Evolutionary conservation across 2,329 filamentous ascomycete species (phyloP).

Genomic region (Fusarium redolens): DNA sequence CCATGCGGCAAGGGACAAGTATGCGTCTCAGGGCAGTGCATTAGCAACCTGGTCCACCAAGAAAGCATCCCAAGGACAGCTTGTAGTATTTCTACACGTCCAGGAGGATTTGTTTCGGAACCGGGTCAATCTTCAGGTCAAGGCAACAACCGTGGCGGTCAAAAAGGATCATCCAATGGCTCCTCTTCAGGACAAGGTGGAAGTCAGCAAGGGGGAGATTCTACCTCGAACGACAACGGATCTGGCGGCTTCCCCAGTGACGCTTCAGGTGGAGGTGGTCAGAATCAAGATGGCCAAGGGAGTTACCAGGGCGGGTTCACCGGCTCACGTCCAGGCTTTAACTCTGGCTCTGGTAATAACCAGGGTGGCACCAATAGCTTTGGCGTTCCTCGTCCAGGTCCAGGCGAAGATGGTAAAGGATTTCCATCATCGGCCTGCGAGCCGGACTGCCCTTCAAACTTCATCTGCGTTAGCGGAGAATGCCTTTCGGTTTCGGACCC

Average conservation of each 20-base stretch:
- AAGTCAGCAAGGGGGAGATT: background rate
- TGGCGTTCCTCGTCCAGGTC: background rate
- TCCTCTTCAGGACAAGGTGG: background rate
- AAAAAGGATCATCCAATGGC: background rate
- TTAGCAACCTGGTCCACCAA: background rate
- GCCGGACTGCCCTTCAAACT: background rate
- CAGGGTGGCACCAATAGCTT: background rate
- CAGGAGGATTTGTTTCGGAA: background rate
- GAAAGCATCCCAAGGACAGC: background rate
- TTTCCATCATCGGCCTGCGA: background rate
- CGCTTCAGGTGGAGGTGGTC: background rate
- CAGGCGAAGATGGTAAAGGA: background rate
- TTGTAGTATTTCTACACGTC: background rate
- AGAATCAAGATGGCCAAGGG: background rate
- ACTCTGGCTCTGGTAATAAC: background rate
- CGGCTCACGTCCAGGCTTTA: background rate
- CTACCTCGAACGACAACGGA: background rate
- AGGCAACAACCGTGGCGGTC: background rate
- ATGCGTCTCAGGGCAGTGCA: slow-evolving; percentile 26
- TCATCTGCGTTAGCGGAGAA: slow-evolving; percentile 11
- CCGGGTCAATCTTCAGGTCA: background rate
- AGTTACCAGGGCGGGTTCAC: background rate
- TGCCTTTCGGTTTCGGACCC: slow-evolving; percentile 14
- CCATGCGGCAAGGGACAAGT: slow-evolving; percentile 14
- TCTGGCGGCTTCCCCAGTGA: background rate